Conservation (phyloP, 2,329 filamentous ascomycete species). For the Ophiosphaerella narmari region DNA sequence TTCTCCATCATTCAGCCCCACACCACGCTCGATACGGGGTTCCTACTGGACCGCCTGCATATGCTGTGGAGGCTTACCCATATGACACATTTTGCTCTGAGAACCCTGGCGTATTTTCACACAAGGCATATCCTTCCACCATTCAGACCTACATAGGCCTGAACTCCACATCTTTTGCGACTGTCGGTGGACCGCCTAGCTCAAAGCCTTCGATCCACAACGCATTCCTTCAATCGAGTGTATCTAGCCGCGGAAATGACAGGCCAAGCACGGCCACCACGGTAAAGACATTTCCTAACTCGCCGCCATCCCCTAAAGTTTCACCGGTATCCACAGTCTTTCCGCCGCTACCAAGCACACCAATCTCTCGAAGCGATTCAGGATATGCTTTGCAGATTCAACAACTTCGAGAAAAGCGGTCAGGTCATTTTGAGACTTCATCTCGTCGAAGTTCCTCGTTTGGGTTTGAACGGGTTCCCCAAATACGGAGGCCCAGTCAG, state of each 20-base stretch:
- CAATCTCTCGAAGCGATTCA: constrained; percentile 87
- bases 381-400: constrained; percentile 83
- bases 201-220: constrained; percentile 79
- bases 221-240: constrained; percentile 80
- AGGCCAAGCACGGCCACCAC: constrained; percentile 64
- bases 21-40: constrained; percentile 88
- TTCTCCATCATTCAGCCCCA: constrained; percentile 87
- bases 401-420: constrained; percentile 86
- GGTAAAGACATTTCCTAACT: constrained; percentile 46
- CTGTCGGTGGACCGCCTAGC: constrained; percentile 59
- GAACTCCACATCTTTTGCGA: constrained; percentile 86
- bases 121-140: constrained; percentile 70
- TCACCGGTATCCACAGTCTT: constrained; percentile 82
- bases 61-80: constrained; percentile 90
- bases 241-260: constrained; percentile 65
- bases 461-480: constrained; percentile 72
- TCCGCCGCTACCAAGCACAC: constrained; percentile 74
- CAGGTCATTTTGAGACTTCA: constrained; percentile 78
- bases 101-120: constrained; percentile 77
- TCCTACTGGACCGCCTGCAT: constrained; percentile 83
- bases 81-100: constrained; percentile 90
- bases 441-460: constrained; percentile 53
- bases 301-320: constrained; percentile 62
- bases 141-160: constrained; percentile 86
- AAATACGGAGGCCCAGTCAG: constrained; percentile 64